Percentiles rank a stretch among this genome's conserved stretches.
Conservation (phyloP, 2,329 filamentous ascomycete genomes). For the Fusarium paranaense region DNA sequence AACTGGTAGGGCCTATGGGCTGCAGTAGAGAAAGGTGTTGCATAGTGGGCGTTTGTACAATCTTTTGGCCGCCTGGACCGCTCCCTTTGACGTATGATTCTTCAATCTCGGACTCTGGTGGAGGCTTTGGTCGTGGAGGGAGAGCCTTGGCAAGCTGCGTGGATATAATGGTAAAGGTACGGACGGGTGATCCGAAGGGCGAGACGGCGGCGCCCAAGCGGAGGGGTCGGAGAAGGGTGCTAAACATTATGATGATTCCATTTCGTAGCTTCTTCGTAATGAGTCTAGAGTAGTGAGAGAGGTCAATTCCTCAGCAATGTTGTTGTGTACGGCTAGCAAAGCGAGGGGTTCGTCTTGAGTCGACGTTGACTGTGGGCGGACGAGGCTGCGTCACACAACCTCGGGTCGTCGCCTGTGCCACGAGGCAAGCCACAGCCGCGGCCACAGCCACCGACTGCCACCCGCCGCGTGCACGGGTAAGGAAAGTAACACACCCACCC, state of each 20-base stretch:
- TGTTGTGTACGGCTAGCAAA: neutral
- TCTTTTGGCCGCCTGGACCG: slow-evolving; percentile 95
- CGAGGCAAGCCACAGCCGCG: slow-evolving; percentile 28
- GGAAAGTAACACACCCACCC: neutral
- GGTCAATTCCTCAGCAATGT: neutral
- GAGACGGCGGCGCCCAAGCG: neutral
- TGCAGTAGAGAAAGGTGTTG: neutral
- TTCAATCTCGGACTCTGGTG: slow-evolving; percentile 82
- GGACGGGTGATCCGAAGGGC: slow-evolving; percentile 14
- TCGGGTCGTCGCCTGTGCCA: slow-evolving; percentile 12
- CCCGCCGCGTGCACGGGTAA: neutral
- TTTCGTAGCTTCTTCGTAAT: neutral
- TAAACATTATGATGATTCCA: slow-evolving; percentile 15
- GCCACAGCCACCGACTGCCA: neutral
- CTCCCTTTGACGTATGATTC: slow-evolving; percentile 91
- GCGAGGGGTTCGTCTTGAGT: slow-evolving; percentile 11
- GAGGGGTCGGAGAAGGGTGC: slow-evolving; percentile 17
- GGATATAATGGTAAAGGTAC: slow-evolving; percentile 49
- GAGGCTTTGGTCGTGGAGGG: slow-evolving; percentile 78
- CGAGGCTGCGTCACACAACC: slow-evolving; percentile 15
- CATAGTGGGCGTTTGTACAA: slow-evolving; percentile 62
- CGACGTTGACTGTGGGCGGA: slow-evolving; percentile 8
- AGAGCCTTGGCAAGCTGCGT: slow-evolving; percentile 62
- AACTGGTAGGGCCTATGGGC: neutral
- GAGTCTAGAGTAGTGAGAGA: neutral